Percentiles rank a stretch among this genome's conserved stretches.
phyloP scores from a whole-genome alignment of 176 grass and related monocot species.

The Carex pumila region DNA sequence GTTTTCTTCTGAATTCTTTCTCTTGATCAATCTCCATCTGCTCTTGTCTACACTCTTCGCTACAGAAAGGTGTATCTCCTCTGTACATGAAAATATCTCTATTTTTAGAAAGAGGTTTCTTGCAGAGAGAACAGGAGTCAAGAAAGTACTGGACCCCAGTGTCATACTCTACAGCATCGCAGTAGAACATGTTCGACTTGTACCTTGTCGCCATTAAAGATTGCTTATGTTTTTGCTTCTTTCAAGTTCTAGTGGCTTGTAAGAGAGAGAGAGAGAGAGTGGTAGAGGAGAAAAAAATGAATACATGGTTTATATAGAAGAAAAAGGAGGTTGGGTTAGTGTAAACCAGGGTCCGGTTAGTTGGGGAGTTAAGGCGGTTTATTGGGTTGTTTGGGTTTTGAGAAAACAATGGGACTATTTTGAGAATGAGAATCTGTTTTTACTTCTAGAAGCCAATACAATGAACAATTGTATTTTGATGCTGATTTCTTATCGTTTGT shows the following conservation, averaged over 20 bases:
- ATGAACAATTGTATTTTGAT: conserved; percentile 7
- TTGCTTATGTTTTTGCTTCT: not conserved
- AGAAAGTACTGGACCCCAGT: conserved; percentile 15
- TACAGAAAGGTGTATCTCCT: conserved; percentile 78
- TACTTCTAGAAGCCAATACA: not conserved
- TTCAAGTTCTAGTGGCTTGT: not conserved
- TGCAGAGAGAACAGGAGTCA: conserved; percentile 58
- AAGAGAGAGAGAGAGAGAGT: not conserved
- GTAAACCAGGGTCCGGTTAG: conserved; percentile 9
- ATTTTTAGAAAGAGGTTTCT: conserved; percentile 33
- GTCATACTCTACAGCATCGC: not conserved
- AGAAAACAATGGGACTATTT: conserved; percentile 3
- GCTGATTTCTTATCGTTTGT: not conserved
- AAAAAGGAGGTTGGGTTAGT: not conserved
- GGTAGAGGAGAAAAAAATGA: not conserved
- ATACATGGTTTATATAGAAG: not conserved
- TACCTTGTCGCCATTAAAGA: conserved; percentile 4
- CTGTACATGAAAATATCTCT: conserved; percentile 76
- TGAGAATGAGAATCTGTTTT: not conserved
- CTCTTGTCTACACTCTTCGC: conserved; percentile 58
- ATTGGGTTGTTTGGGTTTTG: conserved; percentile 6
- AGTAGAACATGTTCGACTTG: conserved; percentile 47
- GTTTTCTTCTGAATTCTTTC: conserved; percentile 11
- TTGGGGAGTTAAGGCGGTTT: not conserved
- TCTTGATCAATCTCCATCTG: conserved; percentile 52